These are phyloP conservation scores for Carpinus viminea DNA, from an alignment of 306 rosid species.

Conservation along the genomic window DNA sequence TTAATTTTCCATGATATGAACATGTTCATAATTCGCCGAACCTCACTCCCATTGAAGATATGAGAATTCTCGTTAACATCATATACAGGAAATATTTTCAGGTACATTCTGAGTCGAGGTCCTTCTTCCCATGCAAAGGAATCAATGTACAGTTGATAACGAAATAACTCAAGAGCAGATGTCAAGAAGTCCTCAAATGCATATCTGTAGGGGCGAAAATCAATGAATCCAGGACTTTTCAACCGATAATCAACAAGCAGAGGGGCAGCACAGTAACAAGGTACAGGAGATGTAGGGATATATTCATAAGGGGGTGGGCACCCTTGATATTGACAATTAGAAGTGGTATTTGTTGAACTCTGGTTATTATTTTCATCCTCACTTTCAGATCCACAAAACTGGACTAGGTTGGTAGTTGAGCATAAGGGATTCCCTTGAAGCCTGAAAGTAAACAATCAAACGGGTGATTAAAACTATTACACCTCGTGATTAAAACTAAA, in stretches of 20 bases:
- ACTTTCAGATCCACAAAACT: slow-evolving; percentile 55
- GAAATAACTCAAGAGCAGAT: slow-evolving; percentile 36
- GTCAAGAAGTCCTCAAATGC: slow-evolving; percentile 49
- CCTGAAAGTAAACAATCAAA: slow-evolving; percentile 51
- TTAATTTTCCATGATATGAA: slow-evolving; percentile 68
- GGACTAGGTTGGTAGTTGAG: slow-evolving; percentile 34
- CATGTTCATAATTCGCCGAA: slow-evolving; percentile 46
- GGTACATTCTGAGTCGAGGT: slow-evolving; percentile 65
- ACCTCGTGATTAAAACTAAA: background rate
- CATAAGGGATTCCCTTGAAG: slow-evolving; percentile 89
- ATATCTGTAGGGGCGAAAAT: slow-evolving; percentile 48
- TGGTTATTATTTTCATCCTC: slow-evolving; percentile 24
- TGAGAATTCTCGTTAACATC: slow-evolving; percentile 27
- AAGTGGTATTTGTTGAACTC: slow-evolving; percentile 29
- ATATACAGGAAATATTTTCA: slow-evolving; percentile 64
- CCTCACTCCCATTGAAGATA: slow-evolving; percentile 57
- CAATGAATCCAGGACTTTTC: slow-evolving; percentile 88
- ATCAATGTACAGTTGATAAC: slow-evolving; percentile 53
- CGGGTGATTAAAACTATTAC: background rate
- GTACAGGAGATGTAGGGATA: slow-evolving; percentile 29
- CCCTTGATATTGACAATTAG: slow-evolving; percentile 37
- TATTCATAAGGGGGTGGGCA: slow-evolving; percentile 73
- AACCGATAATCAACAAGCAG: slow-evolving; percentile 63
- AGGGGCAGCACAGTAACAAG: slow-evolving; percentile 78
- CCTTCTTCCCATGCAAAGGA: slow-evolving; percentile 57